These are phyloP conservation scores for Lyophyllum semitale DNA, from an alignment of 768 basidiomycete species.

Conservation along the genomic window DNA sequence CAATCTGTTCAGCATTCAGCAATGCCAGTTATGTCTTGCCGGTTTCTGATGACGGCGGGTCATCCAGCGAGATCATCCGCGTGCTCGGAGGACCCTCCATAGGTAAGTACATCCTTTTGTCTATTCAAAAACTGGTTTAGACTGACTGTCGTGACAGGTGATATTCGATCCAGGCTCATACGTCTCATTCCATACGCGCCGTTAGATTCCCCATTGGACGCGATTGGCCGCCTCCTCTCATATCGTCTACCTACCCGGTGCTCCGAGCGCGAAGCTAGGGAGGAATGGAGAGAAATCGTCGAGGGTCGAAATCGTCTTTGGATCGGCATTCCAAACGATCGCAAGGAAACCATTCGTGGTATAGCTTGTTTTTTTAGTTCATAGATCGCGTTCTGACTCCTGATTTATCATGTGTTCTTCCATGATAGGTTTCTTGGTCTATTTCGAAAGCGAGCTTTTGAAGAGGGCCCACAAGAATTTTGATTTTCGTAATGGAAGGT, in stretches of 20 bases:
- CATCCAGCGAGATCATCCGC: conserved; percentile 91
- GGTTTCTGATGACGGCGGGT: conserved; percentile 95
- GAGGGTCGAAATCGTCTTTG: conserved; percentile 84
- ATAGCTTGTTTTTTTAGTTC: conserved; percentile 4
- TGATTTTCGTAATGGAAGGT: conserved; percentile 90
- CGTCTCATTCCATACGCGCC: conserved; percentile 78
- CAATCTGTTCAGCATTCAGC: conserved; percentile 84
- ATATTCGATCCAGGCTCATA: conserved; percentile 86
- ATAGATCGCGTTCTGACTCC: background rate
- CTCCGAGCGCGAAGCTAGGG: conserved; percentile 76
- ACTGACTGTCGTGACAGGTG: conserved; percentile 48
- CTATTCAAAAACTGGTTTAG: background rate
- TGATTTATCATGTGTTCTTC: background rate
- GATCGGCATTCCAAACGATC: conserved; percentile 83
- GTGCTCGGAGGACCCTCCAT: conserved; percentile 87
- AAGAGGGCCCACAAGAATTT: conserved; percentile 93
- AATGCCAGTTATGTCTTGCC: conserved; percentile 83
- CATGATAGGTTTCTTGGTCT: conserved; percentile 80
- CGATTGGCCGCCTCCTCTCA: conserved; percentile 76
- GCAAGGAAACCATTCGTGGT: conserved; percentile 92
- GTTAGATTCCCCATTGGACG: conserved; percentile 60
- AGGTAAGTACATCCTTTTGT: conserved; percentile 39
- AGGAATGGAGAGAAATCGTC: conserved; percentile 91
- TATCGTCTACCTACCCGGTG: conserved; percentile 73
- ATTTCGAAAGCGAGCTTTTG: conserved; percentile 87